These are phyloP conservation scores for Lentinus brumalis DNA, from an alignment of 768 basidiomycete genomes.

Conservation along the genomic window DNA sequence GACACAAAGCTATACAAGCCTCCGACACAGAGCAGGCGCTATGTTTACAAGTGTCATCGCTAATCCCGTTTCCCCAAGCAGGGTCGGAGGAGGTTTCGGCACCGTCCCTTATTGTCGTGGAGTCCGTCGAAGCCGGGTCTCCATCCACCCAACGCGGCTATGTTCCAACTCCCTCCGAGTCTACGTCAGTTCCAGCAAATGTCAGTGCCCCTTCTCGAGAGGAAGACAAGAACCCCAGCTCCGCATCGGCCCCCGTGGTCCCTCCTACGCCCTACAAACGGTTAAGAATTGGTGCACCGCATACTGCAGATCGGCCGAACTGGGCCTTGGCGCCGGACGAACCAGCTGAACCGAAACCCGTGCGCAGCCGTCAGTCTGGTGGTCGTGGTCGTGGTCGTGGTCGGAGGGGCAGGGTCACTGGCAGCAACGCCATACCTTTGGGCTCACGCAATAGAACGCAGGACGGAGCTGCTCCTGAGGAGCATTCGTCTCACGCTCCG, in stretches of 20 bases:
- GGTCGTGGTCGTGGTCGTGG: neutral
- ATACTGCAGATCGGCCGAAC: conserved; percentile 15
- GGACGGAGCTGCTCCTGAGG: too few species aligned
- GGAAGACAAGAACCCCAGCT: too few species aligned
- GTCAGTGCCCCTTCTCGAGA: too few species aligned
- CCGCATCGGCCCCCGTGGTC: too few species aligned
- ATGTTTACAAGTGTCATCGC: too few species aligned
- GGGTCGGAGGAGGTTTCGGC: too few species aligned
- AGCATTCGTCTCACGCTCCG: too few species aligned
- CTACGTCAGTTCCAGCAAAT: neutral
- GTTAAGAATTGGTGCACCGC: neutral
- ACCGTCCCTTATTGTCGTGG: too few species aligned
- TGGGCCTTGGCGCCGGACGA: conserved; percentile 15
- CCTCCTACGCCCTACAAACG: neutral
- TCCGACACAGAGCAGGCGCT: too few species aligned
- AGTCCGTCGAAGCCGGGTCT: conserved; percentile 14
- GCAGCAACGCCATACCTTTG: neutral
- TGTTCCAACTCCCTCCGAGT: neutral
- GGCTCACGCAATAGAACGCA: neutral
- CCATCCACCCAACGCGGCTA: neutral
- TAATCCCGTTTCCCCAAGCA: too few species aligned
- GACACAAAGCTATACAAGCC: too few species aligned
- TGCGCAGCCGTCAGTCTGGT: neutral
- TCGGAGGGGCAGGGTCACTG: neutral
- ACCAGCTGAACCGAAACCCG: neutral